Conservation (phyloP, 768 basidiomycete species). For the Rhizopogon vesiculosus region DNA sequence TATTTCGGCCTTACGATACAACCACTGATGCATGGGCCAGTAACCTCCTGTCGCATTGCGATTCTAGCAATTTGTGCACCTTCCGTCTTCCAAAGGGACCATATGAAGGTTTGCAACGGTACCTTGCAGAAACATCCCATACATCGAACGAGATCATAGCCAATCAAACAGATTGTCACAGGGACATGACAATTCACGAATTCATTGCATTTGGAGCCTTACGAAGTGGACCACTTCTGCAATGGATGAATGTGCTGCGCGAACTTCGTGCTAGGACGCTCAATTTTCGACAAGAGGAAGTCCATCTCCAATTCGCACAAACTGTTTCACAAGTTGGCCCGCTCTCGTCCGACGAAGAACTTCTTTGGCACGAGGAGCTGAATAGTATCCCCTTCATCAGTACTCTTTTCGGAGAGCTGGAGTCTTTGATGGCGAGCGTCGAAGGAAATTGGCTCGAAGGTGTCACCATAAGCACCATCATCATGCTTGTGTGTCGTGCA, state of each 20-base stretch:
- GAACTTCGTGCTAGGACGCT: slow-evolving; percentile 37
- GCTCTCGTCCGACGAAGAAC: slow-evolving; percentile 3
- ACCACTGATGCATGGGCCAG: slow-evolving; percentile 8
- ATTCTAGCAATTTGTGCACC: slow-evolving; percentile 20
- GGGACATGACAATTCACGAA: slow-evolving; percentile 39
- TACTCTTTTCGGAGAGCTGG: slow-evolving; percentile 32
- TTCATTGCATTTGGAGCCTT: slow-evolving; percentile 39
- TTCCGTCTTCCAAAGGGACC: slow-evolving; percentile 25
- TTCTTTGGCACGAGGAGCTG: slow-evolving; percentile 39
- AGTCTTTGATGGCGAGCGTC: slow-evolving; percentile 29
- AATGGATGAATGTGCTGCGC: slow-evolving; percentile 49
- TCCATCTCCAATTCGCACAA: slow-evolving; percentile 40
- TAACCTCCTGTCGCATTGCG: slow-evolving; percentile 3
- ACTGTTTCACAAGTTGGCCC: slow-evolving; percentile 40
- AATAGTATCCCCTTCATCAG: slow-evolving; percentile 26
- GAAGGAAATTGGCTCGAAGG: slow-evolving; percentile 38
- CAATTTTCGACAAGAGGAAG: slow-evolving; percentile 33
- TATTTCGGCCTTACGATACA: slow-evolving; percentile 26
- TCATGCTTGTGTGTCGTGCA: slow-evolving; percentile 31
- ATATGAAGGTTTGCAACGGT: slow-evolving; percentile 34
- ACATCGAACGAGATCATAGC: slow-evolving; percentile 41
- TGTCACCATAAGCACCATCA: slow-evolving; percentile 27
- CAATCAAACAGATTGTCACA: slow-evolving; percentile 35
- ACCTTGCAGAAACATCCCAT: slow-evolving; percentile 31
- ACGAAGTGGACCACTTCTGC: slow-evolving; percentile 39